Percentiles rank a stretch among this genome's conserved stretches.
Conservation (phyloP, 2,329 filamentous ascomycete species). For the Fusarium nurragi region DNA sequence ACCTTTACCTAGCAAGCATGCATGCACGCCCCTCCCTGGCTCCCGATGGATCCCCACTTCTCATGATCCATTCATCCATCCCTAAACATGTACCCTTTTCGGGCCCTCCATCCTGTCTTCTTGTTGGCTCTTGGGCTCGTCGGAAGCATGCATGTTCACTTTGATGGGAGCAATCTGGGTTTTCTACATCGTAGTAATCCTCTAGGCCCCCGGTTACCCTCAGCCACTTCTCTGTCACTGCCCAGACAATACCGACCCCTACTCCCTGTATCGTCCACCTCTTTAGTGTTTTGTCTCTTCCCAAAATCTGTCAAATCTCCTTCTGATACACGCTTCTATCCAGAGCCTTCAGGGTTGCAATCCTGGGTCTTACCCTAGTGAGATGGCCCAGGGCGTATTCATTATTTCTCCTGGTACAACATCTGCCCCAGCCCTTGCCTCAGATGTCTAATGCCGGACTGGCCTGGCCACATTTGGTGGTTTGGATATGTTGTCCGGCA, state of each 20-base stretch:
- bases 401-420: conserved; percentile 52
- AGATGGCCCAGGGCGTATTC: conserved; percentile 54
- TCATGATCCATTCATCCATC: conserved; percentile 36
- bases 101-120: conserved; percentile 36
- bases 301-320: conserved; percentile 48
- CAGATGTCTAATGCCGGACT: conserved; percentile 31
- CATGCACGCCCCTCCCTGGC: conserved; percentile 37
- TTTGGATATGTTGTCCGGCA: conserved; percentile 17
- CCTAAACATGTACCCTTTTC: conserved; percentile 29
- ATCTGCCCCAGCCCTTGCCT: conserved; percentile 36
- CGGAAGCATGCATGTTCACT: conserved; percentile 28
- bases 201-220: conserved; percentile 16
- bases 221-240: conserved; percentile 38
- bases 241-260: conserved; percentile 12
- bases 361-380: conserved; percentile 46
- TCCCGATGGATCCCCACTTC: conserved; percentile 41
- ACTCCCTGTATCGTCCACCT: conserved; percentile 14
- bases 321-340: conserved; percentile 54
- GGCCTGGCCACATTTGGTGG: conserved; percentile 24
- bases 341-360: conserved; percentile 25
- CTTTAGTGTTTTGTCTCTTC: conserved; percentile 17
- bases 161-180: conserved; percentile 27
- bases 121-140: conserved; percentile 36
- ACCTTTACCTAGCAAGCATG: neutral
- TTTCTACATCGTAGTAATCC: conserved; percentile 11